Conservation (phyloP, 176 grass and related monocot species). For the Bothriochloa decipiens region DNA sequence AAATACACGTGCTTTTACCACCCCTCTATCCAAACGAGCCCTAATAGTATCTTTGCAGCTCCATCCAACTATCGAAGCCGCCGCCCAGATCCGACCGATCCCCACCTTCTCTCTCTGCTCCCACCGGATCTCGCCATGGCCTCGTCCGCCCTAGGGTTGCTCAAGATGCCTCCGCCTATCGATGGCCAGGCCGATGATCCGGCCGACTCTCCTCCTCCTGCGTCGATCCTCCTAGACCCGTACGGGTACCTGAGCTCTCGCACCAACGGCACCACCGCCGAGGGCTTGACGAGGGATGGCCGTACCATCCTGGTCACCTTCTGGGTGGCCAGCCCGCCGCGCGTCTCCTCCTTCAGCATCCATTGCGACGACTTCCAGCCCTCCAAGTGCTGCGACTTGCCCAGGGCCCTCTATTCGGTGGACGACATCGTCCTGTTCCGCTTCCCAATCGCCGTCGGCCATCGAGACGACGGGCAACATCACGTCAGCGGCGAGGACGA, state of each 20-base stretch:
- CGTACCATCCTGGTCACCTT: neutral
- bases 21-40: too few relatives aligned
- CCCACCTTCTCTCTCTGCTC: too few relatives aligned
- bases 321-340: neutral
- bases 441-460: neutral
- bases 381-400: neutral
- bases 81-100: too few relatives aligned
- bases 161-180: neutral
- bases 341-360: neutral
- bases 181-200: neutral
- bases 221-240: neutral
- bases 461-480: too few relatives aligned
- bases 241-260: neutral
- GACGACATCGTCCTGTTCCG: neutral
- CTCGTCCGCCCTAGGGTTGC: too few relatives aligned
- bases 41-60: too few relatives aligned
- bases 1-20: too few relatives aligned
- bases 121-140: too few relatives aligned
- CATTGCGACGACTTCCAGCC: neutral
- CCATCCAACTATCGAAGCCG: too few relatives aligned
- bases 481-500: too few relatives aligned
- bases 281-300: neutral
- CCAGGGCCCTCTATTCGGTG: neutral
- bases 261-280: neutral
- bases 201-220: neutral